These are phyloP conservation scores for Rhodotorula sp. DNA, from an alignment of 1,284 basidiomycete species.

Conservation along the genomic window DNA sequence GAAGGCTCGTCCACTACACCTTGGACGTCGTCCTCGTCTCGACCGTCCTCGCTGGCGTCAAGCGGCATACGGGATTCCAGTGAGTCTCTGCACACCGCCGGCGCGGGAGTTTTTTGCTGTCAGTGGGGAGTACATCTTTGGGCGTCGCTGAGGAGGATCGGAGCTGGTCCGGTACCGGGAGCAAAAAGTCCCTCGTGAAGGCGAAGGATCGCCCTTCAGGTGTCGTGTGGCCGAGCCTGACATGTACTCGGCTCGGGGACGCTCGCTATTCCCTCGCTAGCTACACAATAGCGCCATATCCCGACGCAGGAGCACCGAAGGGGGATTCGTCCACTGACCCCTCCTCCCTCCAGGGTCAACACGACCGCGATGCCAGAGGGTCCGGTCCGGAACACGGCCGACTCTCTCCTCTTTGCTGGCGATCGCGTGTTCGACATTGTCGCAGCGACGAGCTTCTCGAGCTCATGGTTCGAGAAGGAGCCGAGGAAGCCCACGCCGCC, in stretches of 20 bases:
- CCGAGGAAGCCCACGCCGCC: slow-evolving; percentile 14
- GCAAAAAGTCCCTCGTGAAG: not conserved
- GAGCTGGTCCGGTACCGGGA: not conserved
- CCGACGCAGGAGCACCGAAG: not conserved
- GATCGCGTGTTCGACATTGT: slow-evolving; percentile 72
- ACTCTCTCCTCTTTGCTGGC: slow-evolving; percentile 79
- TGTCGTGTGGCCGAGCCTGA: no score
- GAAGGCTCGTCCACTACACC: slow-evolving; percentile 77
- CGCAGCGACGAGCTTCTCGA: slow-evolving; percentile 36
- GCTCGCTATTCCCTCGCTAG: no score
- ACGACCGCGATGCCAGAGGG: slow-evolving; percentile 42
- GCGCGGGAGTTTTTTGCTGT: no score
- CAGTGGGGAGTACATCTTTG: no score
- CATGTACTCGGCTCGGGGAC: no score
- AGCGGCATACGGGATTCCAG: slow-evolving; percentile 84
- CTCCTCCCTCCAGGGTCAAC: slow-evolving; percentile 32
- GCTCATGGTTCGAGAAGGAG: slow-evolving; percentile 38
- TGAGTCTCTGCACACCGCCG: slow-evolving; percentile 55
- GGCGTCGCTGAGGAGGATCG: not conserved
- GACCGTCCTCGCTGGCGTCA: slow-evolving; percentile 85
- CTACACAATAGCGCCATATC: not conserved
- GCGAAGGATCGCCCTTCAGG: not conserved
- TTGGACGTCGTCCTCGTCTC: slow-evolving; percentile 82
- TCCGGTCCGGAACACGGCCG: slow-evolving; percentile 58
- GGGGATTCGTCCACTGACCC: not conserved